A percentile compares a stretch with the other conserved stretches of the same genome.
Conservation (phyloP, 2,329 filamentous ascomycete genomes). For the Pleoardoris graminearum region DNA sequence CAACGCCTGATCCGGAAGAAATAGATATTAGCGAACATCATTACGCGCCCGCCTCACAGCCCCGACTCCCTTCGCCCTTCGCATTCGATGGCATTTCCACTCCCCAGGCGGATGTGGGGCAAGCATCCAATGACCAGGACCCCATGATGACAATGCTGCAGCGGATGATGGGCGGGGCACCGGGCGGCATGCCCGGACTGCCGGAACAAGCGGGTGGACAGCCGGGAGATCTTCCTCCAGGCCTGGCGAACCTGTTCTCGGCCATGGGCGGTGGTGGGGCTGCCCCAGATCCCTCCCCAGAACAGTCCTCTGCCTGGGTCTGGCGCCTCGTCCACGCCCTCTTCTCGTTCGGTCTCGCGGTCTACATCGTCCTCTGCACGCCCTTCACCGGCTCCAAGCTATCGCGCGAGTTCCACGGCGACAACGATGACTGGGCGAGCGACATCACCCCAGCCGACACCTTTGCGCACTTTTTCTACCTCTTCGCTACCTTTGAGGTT, state of each 20-base stretch:
- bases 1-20: slow-evolving; percentile 66
- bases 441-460: slow-evolving; percentile 44
- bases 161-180: slow-evolving; percentile 64
- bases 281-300: slow-evolving; percentile 38
- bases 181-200: slow-evolving; percentile 43
- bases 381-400: slow-evolving; percentile 69
- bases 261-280: slow-evolving; percentile 50
- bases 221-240: slow-evolving; percentile 43
- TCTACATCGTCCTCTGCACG: slow-evolving; percentile 70
- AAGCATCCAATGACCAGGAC: slow-evolving; percentile 43
- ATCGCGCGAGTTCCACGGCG: slow-evolving; percentile 45
- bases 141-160: slow-evolving; percentile 77
- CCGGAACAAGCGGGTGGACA: slow-evolving; percentile 26
- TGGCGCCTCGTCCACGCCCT: slow-evolving; percentile 77
- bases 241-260: slow-evolving; percentile 50
- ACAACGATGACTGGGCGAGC: slow-evolving; percentile 34
- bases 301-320: slow-evolving; percentile 55
- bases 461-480: slow-evolving; percentile 69
- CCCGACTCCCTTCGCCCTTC: slow-evolving; percentile 45
- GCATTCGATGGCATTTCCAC: slow-evolving; percentile 34
- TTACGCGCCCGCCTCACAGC: slow-evolving; percentile 60
- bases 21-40: slow-evolving; percentile 78
- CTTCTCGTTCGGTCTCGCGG: slow-evolving; percentile 68
- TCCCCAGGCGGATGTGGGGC: slow-evolving; percentile 24
- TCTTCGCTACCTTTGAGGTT: slow-evolving; percentile 79